Base-by-base conservation (phyloP, 2,329 filamentous ascomycete species). In the Aspergillus melleus region DNA sequence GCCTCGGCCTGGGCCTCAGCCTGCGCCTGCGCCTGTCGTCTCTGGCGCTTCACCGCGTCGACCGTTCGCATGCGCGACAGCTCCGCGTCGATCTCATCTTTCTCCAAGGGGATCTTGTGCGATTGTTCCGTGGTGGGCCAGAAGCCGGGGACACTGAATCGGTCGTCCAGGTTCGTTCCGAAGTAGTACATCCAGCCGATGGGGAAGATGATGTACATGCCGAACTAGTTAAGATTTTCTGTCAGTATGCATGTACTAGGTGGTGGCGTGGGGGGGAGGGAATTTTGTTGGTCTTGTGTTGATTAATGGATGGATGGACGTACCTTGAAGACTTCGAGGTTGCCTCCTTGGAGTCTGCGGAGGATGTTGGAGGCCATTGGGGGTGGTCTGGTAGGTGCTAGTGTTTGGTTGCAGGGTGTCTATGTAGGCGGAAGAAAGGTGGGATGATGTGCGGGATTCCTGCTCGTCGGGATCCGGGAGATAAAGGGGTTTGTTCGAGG, bases 181-280 rank as follows among this genome's bases (percentile, higher is more conserved):
- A 98, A 99, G 83, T 99, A 99, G 84, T 96, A 98, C 95, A 99
- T 99, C 83, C 95, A 93, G 70, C 91, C 92, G 72, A 99, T 98
- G 19, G 95, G 95, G 80, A 99, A 99, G 85, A 97, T 89, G 81
- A 99, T 89, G 82, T 99, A 99, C 85, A 96, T 91, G 81, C 94
- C 93, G 77, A 99, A 99, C 94, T 97, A 19, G 22, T 22, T 3
- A 22, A 4, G 22, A 4, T 22, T 22, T 22, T 22, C 3, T 22
- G 22, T 22, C 22, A 22, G 22, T 22, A 22, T 3, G 22, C 22
- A 22, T 22, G 22, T 22, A 22, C 22, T 22, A 4, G 22, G 22
- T 4, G 22, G 22, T 22, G 22, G 19, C 11, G 1, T n/a, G n/a
- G n/a, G n/a, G n/a, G n/a, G n/a, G n/a, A n/a, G 16, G n/a, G 19